A percentile compares a stretch with the other conserved stretches of the same genome.
phyloP scores from a whole-genome alignment of 352 stramenopile genomes.

The Lagenidium sp. region DNA sequence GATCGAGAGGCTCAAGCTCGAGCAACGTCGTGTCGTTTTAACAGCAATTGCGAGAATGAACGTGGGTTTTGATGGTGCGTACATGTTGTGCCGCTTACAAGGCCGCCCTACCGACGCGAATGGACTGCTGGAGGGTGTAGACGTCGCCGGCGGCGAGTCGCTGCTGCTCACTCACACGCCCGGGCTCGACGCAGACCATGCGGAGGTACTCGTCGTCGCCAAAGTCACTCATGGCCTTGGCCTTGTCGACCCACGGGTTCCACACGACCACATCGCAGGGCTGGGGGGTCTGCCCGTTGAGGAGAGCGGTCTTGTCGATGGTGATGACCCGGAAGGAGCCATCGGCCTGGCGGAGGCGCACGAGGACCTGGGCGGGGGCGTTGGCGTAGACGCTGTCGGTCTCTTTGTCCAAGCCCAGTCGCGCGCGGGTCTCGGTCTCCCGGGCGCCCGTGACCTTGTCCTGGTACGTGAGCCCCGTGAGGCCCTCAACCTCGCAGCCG shows the following conservation, averaged over 20 bases:
- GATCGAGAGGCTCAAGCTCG: not conserved
- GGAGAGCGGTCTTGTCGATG: constrained; percentile 60
- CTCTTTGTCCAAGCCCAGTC: constrained; percentile 62
- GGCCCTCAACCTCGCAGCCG: constrained; percentile 64
- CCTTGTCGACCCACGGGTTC: constrained; percentile 93
- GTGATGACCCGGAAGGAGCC: constrained; percentile 52
- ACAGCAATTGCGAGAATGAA: not conserved
- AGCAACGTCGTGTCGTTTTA: not conserved
- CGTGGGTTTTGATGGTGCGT: not conserved
- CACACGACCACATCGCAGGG: constrained; percentile 86
- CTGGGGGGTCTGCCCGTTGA: constrained; percentile 31
- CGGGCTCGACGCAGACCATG: constrained; percentile 96
- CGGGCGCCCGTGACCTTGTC: constrained; percentile 84
- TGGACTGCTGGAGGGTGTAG: constrained; percentile 60
- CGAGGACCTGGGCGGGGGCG: constrained; percentile 46
- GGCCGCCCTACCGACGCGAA: constrained; percentile 19
- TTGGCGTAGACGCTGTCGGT: constrained; percentile 88
- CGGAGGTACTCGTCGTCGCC: constrained; percentile 90
- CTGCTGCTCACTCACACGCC: constrained; percentile 66
- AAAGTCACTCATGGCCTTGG: constrained; percentile 91
- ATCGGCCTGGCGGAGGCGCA: constrained; percentile 47
- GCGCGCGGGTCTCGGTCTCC: constrained; percentile 44
- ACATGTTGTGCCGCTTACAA: not conserved
- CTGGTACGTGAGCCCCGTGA: constrained; percentile 78
- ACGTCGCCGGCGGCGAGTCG: constrained; percentile 38